Conservation (phyloP, 352 stramenopile genomes). For the Phytophthora gonapodyides region DNA sequence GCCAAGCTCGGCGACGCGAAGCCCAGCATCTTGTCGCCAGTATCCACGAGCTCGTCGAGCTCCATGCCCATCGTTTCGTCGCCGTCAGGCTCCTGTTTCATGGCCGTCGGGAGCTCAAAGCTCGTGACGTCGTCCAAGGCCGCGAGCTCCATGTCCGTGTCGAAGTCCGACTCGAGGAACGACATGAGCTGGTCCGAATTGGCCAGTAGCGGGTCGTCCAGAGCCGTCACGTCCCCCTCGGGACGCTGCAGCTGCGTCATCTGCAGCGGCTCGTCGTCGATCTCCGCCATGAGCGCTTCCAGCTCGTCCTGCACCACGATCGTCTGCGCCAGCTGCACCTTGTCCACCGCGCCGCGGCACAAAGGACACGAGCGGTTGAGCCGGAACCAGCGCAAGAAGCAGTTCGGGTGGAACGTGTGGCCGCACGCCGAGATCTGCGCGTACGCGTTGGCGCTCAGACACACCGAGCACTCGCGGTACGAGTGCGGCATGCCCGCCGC, state of each 20-base stretch:
- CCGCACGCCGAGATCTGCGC: constrained; percentile 70
- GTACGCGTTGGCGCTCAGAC: constrained; percentile 70
- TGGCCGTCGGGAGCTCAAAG: constrained; percentile 7
- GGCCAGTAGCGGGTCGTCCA: constrained; percentile 45
- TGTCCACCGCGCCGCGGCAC: constrained; percentile 66
- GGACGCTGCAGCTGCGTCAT: constrained; percentile 14
- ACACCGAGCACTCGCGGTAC: constrained; percentile 75
- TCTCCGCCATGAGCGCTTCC: constrained; percentile 78
- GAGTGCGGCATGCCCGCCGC: constrained; percentile 51
- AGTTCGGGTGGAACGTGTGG: constrained; percentile 81
- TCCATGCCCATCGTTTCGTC: constrained; percentile 45
- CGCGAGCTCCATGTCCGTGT: constrained; percentile 73
- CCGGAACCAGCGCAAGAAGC: constrained; percentile 83
- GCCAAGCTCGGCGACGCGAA: constrained; percentile 21
- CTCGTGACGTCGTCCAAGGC: constrained; percentile 53
- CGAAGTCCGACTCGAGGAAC: constrained; percentile 60
- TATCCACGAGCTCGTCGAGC: constrained; percentile 34
- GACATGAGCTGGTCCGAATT: constrained; percentile 53
- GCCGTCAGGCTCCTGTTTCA: constrained; percentile 26
- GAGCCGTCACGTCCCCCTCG: constrained; percentile 23
- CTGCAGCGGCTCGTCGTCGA: constrained; percentile 55
- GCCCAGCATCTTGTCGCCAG: constrained; percentile 16
- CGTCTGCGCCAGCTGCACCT: constrained; percentile 55
- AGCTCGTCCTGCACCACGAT: constrained; percentile 64
- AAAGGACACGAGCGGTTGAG: constrained; percentile 75